Evolutionary conservation across 2,329 filamentous ascomycete species (phyloP).

Genomic region (Daldinia sp.): DNA sequence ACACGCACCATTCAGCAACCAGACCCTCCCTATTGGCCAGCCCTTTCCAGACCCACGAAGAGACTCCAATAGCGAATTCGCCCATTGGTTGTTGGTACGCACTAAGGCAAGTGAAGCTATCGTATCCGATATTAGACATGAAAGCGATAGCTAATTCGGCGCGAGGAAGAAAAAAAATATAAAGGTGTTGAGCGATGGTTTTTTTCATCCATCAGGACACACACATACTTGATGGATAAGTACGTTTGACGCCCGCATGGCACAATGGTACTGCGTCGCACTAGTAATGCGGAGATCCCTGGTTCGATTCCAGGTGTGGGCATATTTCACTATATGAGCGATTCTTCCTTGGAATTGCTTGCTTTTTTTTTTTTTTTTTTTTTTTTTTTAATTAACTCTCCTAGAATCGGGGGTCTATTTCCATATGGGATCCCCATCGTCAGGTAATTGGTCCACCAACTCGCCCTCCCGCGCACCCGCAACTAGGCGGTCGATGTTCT

Average conservation of each 20-base stretch:
- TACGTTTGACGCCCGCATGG: constrained; percentile 34
- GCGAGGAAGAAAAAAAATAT: background rate
- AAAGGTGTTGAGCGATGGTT: background rate
- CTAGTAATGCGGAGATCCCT: constrained; percentile 43
- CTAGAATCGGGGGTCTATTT: background rate
- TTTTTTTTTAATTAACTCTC: background rate
- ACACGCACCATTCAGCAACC: background rate
- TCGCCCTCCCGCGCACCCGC: constrained; percentile 16
- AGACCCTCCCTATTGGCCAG: background rate
- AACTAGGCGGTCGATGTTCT: constrained; percentile 35
- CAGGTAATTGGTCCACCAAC: constrained; percentile 41
- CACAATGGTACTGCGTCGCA: constrained; percentile 42
- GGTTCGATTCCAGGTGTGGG: constrained; percentile 43
- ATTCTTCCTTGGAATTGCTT: background rate
- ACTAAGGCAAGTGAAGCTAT: background rate
- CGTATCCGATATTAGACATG: background rate
- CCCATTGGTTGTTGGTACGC: background rate
- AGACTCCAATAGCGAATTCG: background rate
- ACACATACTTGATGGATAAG: too few relatives aligned
- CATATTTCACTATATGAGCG: constrained; percentile 1
- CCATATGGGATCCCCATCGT: constrained; percentile 40
- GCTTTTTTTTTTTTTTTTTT: background rate
- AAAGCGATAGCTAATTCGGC: background rate
- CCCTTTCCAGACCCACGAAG: background rate
- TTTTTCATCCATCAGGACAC: background rate